These are phyloP conservation scores for Colletotrichum acutatum DNA, from an alignment of 2,329 filamentous ascomycete genomes.

Conservation along the genomic window DNA sequence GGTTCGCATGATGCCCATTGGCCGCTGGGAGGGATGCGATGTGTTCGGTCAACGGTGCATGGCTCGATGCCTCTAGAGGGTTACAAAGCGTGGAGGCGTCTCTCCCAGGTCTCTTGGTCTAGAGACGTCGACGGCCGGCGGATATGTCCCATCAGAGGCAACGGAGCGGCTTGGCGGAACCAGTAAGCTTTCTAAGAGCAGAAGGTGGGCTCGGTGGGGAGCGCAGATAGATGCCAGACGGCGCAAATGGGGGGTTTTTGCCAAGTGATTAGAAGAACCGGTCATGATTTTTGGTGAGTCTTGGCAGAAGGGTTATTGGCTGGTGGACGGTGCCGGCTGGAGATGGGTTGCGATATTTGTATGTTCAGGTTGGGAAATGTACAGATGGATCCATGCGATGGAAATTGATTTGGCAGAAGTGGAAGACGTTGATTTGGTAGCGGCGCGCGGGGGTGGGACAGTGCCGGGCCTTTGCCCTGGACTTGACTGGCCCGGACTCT, in stretches of 20 bases:
- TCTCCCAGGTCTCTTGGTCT: background rate
- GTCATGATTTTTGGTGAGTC: slow-evolving; percentile 1
- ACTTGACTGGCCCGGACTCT: background rate
- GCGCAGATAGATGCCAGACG: background rate
- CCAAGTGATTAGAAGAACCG: slow-evolving; percentile 26
- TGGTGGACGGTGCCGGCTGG: background rate
- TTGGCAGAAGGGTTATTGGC: slow-evolving; percentile 10
- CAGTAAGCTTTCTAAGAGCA: slow-evolving; percentile 30
- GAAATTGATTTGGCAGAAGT: background rate
- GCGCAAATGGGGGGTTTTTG: background rate
- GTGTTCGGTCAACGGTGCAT: background rate
- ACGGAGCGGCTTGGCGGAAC: slow-evolving; percentile 29
- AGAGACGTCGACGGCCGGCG: background rate
- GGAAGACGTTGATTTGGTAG: background rate
- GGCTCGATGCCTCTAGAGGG: background rate
- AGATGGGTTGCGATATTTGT: slow-evolving; percentile 23
- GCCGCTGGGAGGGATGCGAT: background rate
- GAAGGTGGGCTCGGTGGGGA: slow-evolving; percentile 20
- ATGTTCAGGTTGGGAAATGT: background rate
- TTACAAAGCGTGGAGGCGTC: background rate
- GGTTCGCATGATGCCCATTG: background rate
- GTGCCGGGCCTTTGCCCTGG: background rate
- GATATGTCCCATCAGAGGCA: slow-evolving; percentile 23
- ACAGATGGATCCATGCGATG: background rate
- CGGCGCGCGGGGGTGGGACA: slow-evolving; percentile 33